These are phyloP conservation scores for Sugiyamaella japonica DNA, from an alignment of 1,139 yeast species.

Conservation along the genomic window DNA sequence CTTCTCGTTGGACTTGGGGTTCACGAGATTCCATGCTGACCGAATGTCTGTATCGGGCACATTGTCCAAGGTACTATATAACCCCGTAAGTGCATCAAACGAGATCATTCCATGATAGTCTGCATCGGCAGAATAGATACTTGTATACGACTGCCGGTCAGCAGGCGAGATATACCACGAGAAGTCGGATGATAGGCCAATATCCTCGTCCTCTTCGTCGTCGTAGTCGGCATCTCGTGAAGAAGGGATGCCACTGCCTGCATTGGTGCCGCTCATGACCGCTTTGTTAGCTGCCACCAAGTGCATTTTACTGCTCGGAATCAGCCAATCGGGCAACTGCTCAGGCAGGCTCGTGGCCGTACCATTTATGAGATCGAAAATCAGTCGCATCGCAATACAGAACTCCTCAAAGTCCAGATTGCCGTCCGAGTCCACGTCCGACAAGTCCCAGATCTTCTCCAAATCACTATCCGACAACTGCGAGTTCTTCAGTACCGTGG, in stretches of 20 bases:
- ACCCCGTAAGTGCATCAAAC: conserved; percentile 66
- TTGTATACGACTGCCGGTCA: conserved; percentile 75
- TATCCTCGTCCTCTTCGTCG: conserved; percentile 55
- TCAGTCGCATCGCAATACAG: conserved; percentile 93
- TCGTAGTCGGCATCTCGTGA: conserved; percentile 24
- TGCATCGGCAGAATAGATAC: conserved; percentile 70
- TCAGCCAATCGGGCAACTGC: conserved; percentile 82
- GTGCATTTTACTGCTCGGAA: conserved; percentile 86
- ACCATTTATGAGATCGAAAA: conserved; percentile 87
- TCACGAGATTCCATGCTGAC: conserved; percentile 92
- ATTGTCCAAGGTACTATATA: conserved; percentile 65
- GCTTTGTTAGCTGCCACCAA: conserved; percentile 80
- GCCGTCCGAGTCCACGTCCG: conserved; percentile 93
- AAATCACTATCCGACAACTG: conserved; percentile 74
- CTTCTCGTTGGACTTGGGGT: conserved; percentile 82
- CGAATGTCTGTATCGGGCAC: conserved; percentile 87
- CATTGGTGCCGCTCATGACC: conserved; percentile 37
- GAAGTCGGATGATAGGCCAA: conserved; percentile 63
- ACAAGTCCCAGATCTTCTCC: conserved; percentile 83
- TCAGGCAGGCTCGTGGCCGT: conserved; percentile 62
- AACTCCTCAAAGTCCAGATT: conserved; percentile 93
- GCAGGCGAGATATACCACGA: conserved; percentile 97
- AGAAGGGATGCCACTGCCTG: conserved; percentile 13
- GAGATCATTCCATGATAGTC: conserved; percentile 83
- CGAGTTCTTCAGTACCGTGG: conserved; percentile 85